phyloP scores from a whole-genome alignment of 768 basidiomycete species.

The Lanmaoa rubissima region DNA sequence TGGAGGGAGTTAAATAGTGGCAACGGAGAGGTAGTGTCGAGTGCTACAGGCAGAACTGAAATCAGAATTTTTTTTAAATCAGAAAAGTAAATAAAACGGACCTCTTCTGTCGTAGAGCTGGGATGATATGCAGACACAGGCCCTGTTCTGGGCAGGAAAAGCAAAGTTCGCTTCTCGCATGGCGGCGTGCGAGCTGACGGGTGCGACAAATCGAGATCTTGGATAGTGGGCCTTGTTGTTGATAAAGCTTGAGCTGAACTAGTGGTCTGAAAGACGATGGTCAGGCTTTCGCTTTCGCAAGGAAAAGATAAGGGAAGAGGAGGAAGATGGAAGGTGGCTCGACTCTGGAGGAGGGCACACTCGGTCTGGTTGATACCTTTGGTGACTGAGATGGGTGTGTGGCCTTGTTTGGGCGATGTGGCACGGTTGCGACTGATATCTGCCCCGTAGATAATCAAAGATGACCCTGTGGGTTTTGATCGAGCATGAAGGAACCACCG shows the following conservation, averaged over 20 bases:
- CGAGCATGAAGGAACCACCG: neutral
- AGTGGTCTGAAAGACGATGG: neutral
- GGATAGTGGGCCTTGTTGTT: slow-evolving; percentile 4
- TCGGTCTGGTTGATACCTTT: slow-evolving; percentile 28
- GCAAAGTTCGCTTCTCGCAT: slow-evolving; percentile 97
- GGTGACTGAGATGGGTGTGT: slow-evolving; percentile 33
- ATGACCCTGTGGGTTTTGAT: slow-evolving; percentile 5
- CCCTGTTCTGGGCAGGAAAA: slow-evolving; percentile 93
- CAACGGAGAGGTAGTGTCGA: slow-evolving; percentile 55
- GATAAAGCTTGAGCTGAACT: neutral
- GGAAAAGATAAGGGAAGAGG: slow-evolving; percentile 2
- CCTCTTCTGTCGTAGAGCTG: slow-evolving; percentile 95
- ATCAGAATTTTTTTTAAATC: neutral
- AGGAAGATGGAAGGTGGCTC: slow-evolving; percentile 17
- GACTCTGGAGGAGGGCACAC: slow-evolving; percentile 14
- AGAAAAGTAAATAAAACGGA: slow-evolving; percentile 35
- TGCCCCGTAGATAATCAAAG: neutral
- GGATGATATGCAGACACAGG: slow-evolving; percentile 90
- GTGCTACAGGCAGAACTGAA: slow-evolving; percentile 32
- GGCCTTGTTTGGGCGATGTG: slow-evolving; percentile 31
- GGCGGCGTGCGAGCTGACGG: slow-evolving; percentile 20
- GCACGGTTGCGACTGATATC: slow-evolving; percentile 9
- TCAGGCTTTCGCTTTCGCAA: neutral
- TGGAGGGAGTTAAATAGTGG: slow-evolving; percentile 92
- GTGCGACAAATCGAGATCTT: slow-evolving; percentile 19